phyloP scores from a whole-genome alignment of 768 basidiomycete species.

The Candolleomyces efflorescens region DNA sequence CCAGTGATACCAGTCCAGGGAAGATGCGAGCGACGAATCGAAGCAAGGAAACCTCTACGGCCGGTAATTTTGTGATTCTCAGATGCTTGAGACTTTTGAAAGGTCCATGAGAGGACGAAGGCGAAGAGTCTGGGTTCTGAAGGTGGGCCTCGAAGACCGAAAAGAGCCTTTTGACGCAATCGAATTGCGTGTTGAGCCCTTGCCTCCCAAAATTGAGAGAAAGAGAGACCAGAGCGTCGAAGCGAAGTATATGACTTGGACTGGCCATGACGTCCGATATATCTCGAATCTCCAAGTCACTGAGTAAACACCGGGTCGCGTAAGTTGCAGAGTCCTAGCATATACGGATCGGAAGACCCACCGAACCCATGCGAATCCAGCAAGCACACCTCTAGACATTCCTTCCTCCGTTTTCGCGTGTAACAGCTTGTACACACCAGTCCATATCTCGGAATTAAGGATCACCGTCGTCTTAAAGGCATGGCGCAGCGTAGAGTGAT shows the following conservation, averaged over 20 bases:
- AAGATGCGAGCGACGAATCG: constrained; percentile 41
- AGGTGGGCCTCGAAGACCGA: neutral
- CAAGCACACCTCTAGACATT: neutral
- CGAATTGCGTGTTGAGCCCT: constrained; percentile 7
- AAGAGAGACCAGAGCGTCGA: neutral
- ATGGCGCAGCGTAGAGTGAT: neutral
- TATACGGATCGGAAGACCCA: neutral
- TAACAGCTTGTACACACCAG: neutral
- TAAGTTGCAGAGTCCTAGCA: neutral
- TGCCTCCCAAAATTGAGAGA: constrained; percentile 2
- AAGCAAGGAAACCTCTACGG: constrained; percentile 49
- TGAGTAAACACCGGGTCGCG: neutral
- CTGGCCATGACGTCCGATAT: neutral
- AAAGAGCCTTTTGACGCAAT: neutral
- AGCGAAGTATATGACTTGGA: neutral
- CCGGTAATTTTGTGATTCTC: constrained; percentile 50
- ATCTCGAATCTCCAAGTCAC: neutral
- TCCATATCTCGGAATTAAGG: neutral
- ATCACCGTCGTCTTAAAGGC: neutral
- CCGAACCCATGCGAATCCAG: constrained; percentile 1
- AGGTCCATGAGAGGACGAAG: neutral
- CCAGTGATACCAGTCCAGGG: constrained; percentile 41
- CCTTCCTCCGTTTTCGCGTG: neutral
- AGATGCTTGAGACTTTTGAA: constrained; percentile 38
- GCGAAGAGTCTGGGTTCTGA: neutral